Base-by-base conservation (phyloP, 2,329 filamentous ascomycete species). In the Stagonosporopsis cucurbitacearum region DNA sequence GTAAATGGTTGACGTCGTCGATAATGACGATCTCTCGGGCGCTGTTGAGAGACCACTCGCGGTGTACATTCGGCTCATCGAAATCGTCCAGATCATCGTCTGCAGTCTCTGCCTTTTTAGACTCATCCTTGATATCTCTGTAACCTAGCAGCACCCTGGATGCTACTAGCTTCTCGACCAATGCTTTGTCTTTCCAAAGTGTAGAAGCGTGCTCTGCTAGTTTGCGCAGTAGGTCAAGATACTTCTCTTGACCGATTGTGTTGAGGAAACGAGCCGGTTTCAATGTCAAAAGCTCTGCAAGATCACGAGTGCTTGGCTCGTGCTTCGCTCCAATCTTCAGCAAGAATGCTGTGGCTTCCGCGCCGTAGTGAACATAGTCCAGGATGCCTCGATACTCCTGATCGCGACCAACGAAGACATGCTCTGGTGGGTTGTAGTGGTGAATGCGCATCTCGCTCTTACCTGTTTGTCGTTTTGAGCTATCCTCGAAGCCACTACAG, bases 291-390 rank as follows among this genome's bases (percentile, higher is more conserved):
- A 96, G 86, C 35, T 86, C 83, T 4, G 93, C 94, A 63, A 99
- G 85, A 74, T 99, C 95, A 2, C 85, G 74, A 66, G 91, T 95
- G 2, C 89, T 96, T 4, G 95, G 95, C 74, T 99, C 94, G 60
- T 86, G 88, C 75, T 96, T 97, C 2, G 92, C 94, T 9, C 95
- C 95, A 62, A 93, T 91, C 59, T 91, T 90, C 65, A 92, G 85
- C 17, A 99, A 79, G 68, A 99, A 99, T 0, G 89, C 82, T 68
- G 98, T 98, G 2, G 91, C 94, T 70, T 94, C 88, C 30, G 83
- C 79, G 0, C 94, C 92, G 77, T 97, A 99, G 72, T 98, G 91
- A 13, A 98, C 93, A 75, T 97, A 99, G 71, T 98, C 92, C 64
- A 99, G 96, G 28, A 99, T 96, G 28, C 96, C 90, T 11, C 86